Conservation (phyloP, 805 yeast species). For the Saturnispora serradocipensis region DNA sequence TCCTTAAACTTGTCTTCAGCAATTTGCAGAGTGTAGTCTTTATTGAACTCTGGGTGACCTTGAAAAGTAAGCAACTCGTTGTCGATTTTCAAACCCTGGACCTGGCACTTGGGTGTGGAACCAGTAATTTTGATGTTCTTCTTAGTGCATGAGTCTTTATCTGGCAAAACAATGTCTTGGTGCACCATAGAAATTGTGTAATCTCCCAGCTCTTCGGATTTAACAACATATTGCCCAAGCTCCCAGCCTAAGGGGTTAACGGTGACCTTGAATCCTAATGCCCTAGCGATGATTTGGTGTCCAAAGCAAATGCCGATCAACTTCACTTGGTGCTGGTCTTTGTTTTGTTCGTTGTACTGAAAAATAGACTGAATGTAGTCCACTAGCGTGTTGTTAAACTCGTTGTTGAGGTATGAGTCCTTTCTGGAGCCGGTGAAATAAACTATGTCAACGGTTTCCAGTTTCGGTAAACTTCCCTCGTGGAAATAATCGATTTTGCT, state of each 20-base stretch:
- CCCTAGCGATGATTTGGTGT: slow-evolving; percentile 67
- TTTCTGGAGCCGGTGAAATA: slow-evolving; percentile 44
- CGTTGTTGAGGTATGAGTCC: slow-evolving; percentile 39
- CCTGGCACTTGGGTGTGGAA: slow-evolving; percentile 40
- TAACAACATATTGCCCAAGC: slow-evolving; percentile 39
- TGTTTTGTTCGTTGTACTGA: slow-evolving; percentile 4
- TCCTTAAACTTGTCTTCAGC: slow-evolving; percentile 2
- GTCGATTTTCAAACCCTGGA: slow-evolving; percentile 59
- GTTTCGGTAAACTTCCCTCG: slow-evolving; percentile 17
- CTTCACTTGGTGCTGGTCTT: slow-evolving; percentile 30
- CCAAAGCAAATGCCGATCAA: slow-evolving; percentile 77
- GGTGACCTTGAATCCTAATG: slow-evolving; percentile 51
- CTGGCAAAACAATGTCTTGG: slow-evolving; percentile 40
- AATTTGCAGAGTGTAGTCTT: slow-evolving; percentile 21
- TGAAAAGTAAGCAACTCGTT: slow-evolving; percentile 58
- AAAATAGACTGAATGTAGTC: slow-evolving; percentile 24
- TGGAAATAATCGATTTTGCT: slow-evolving; percentile 32
- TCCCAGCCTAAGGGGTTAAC: slow-evolving; percentile 67
- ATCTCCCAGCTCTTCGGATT: slow-evolving; percentile 26
- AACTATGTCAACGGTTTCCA: slow-evolving; percentile 30
- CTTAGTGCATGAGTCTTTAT: neutral
- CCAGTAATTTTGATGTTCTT: slow-evolving; percentile 36
- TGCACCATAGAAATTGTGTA: slow-evolving; percentile 44
- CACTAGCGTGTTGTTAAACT: slow-evolving; percentile 30
- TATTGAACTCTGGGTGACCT: slow-evolving; percentile 81